These are phyloP conservation scores for Coprinopsis sp. DNA, from an alignment of 768 basidiomycete species.

Conservation along the genomic window DNA sequence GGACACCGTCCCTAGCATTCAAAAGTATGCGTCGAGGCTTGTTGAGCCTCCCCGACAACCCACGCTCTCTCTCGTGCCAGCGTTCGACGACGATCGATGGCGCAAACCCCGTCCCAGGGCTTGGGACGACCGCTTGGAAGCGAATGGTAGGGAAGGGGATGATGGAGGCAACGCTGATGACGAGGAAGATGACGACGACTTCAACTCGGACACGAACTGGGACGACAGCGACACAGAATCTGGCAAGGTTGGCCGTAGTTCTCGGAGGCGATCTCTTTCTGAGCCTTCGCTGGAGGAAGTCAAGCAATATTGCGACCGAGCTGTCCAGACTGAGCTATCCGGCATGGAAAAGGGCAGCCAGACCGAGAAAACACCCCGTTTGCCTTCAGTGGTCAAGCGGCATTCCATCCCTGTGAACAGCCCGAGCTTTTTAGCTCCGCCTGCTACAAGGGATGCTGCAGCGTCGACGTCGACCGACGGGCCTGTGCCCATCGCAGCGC, in stretches of 20 bases:
- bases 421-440: background rate
- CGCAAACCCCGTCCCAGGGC: constrained; percentile 31
- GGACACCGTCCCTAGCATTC: constrained; percentile 79
- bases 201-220: constrained; percentile 22
- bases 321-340: constrained; percentile 58
- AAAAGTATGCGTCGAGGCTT: constrained; percentile 63
- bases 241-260: constrained; percentile 5
- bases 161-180: constrained; percentile 73
- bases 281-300: constrained; percentile 32
- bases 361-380: background rate
- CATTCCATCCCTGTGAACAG: background rate
- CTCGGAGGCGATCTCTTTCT: constrained; percentile 31
- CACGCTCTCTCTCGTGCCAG: constrained; percentile 34
- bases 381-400: background rate
- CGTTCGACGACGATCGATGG: constrained; percentile 44
- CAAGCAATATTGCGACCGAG: constrained; percentile 57
- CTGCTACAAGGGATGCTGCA: constrained; percentile 1
- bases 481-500: background rate
- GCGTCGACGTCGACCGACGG: background rate
- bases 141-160: constrained; percentile 76
- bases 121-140: constrained; percentile 57
- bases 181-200: constrained; percentile 42
- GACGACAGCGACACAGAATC: constrained; percentile 36
- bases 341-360: constrained; percentile 25
- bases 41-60: constrained; percentile 44